Evolutionary conservation across 306 rosid genomes (phyloP).

Genomic region (Adenanthera pavonina): DNA sequence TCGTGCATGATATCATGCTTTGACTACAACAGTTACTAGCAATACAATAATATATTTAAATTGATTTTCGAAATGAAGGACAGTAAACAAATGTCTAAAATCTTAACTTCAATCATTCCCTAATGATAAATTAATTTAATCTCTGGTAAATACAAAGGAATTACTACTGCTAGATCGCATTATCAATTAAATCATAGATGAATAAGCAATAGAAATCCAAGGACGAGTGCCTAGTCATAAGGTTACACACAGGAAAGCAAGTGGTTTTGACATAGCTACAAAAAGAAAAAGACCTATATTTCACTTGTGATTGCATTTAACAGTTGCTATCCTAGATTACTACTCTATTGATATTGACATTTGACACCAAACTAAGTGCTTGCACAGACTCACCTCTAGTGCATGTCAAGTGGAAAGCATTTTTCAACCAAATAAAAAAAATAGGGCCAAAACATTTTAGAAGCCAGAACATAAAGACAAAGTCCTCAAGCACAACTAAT

Average conservation of each 20-base stretch:
- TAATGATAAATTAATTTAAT: background rate
- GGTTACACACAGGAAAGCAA: background rate
- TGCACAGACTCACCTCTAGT: background rate
- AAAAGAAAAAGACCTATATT: background rate
- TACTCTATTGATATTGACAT: background rate
- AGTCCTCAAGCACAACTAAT: background rate
- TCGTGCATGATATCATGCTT: constrained; percentile 8
- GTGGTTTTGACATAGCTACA: background rate
- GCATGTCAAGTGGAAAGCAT: background rate
- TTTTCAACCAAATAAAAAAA: background rate
- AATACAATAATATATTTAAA: background rate
- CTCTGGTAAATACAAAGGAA: background rate
- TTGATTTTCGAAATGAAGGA: background rate
- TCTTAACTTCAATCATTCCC: background rate
- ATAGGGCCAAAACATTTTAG: background rate
- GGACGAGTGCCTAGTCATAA: background rate
- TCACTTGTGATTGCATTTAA: background rate
- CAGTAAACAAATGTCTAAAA: background rate
- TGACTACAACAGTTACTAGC: constrained; percentile 10
- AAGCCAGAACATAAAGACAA: background rate
- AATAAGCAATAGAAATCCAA: background rate
- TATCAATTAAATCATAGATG: background rate
- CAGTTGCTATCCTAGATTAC: background rate
- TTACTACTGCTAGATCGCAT: background rate
- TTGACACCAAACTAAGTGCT: background rate